Evolutionary conservation across 129 eudicot species (phyloP).

Genomic region (Apium graveolens): DNA sequence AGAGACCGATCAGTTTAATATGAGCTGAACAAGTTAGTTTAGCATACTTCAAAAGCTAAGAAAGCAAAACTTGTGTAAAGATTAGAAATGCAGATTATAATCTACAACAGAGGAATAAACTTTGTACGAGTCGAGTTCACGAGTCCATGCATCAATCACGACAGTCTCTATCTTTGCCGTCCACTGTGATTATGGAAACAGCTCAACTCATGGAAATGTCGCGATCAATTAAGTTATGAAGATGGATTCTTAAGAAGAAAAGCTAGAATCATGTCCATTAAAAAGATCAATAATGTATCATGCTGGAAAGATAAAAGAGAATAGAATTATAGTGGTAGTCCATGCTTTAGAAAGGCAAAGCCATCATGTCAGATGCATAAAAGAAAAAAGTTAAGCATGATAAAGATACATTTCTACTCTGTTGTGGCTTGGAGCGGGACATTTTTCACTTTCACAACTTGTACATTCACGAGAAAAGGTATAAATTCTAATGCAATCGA

Average conservation of each 20-base stretch:
- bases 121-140: neutral
- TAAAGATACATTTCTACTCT: neutral
- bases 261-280: neutral
- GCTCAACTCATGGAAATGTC: neutral
- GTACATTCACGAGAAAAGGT: neutral
- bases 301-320: neutral
- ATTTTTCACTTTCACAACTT: neutral
- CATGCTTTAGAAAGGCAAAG: neutral
- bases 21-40: no score
- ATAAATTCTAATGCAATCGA: neutral
- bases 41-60: neutral
- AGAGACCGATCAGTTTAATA: no score
- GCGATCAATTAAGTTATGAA: neutral
- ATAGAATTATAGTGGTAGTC: slow-evolving; percentile 7
- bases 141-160: neutral
- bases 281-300: neutral
- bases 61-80: neutral
- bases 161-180: neutral
- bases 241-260: neutral
- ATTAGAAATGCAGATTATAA: neutral
- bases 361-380: neutral
- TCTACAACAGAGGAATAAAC: neutral
- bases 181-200: neutral
- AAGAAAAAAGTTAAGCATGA: neutral
- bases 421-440: neutral